These are phyloP conservation scores for Lichtheimia ramosa DNA, from an alignment of 371 early-diverging fungal genomes.

Conservation along the genomic window DNA sequence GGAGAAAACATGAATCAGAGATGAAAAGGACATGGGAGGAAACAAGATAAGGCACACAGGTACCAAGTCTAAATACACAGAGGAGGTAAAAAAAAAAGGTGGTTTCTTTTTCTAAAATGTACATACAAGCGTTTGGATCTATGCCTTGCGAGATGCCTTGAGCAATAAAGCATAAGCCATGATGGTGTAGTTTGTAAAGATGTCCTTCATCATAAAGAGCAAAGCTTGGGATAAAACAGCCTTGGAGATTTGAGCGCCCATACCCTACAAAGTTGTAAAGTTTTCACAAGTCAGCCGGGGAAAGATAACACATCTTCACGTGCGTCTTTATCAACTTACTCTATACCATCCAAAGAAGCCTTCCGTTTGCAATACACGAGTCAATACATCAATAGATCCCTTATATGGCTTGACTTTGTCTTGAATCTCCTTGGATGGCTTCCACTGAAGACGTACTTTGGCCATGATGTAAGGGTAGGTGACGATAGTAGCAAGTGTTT, in stretches of 20 bases:
- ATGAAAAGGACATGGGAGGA: too few relatives aligned
- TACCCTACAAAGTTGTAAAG: constrained; percentile 61
- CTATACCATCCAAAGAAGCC: constrained; percentile 93
- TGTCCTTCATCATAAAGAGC: constrained; percentile 92
- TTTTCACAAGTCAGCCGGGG: not conserved
- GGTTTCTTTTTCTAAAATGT: too few relatives aligned
- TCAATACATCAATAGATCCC: constrained; percentile 85
- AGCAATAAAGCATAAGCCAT: constrained; percentile 46
- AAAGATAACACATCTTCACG: too few relatives aligned
- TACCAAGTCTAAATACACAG: too few relatives aligned
- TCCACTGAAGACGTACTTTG: constrained; percentile 95
- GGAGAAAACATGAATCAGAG: too few relatives aligned
- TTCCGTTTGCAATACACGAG: constrained; percentile 74
- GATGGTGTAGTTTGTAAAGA: constrained; percentile 70
- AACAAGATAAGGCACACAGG: too few relatives aligned
- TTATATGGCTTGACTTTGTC: constrained; percentile 66
- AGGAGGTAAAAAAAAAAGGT: too few relatives aligned
- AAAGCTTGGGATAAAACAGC: constrained; percentile 96
- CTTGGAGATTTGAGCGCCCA: constrained; percentile 95
- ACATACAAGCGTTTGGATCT: constrained; percentile 27
- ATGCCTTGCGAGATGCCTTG: constrained; percentile 15
- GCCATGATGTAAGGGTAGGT: constrained; percentile 98
- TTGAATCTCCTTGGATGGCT: constrained; percentile 67
- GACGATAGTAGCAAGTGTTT: constrained; percentile 86
- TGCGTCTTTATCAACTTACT: constrained; percentile 42